Percentiles rank a stretch among this genome's conserved stretches.
These are phyloP conservation scores for Rhizophagus clarus DNA, from an alignment of 192 early-diverging fungal genomes.

Conservation along the genomic window DNA sequence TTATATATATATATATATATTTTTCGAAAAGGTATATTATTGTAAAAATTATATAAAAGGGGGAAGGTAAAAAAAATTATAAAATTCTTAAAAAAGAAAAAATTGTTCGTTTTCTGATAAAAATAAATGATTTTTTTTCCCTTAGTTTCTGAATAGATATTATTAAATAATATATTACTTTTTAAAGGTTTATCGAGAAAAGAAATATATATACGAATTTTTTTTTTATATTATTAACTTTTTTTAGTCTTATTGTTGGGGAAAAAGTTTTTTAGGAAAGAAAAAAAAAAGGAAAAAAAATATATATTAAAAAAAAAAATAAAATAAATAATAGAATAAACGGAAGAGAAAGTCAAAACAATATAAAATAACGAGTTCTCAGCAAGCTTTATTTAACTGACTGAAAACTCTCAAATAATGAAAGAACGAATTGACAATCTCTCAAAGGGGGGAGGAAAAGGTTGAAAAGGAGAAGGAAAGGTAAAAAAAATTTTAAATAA, in stretches of 20 bases:
- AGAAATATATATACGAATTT: background rate
- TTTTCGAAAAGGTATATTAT: too few species aligned
- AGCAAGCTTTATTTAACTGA: background rate
- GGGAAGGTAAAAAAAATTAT: background rate
- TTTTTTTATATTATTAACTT: background rate
- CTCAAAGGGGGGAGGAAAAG: background rate
- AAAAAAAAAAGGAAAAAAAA: too few species aligned
- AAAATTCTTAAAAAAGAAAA: background rate
- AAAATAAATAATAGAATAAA: too few species aligned
- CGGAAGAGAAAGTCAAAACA: background rate
- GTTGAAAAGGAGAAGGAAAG: background rate
- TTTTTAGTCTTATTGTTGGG: background rate
- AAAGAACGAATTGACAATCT: background rate
- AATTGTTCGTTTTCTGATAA: background rate
- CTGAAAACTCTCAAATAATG: background rate
- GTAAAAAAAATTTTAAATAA: background rate
- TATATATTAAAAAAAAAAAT: background rate
- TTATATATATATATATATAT: too few species aligned
- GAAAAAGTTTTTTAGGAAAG: background rate
- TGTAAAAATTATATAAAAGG: background rate
- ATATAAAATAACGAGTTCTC: background rate
- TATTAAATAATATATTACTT: background rate
- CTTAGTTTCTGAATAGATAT: background rate
- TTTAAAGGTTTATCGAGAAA: background rate
- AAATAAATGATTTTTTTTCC: background rate